A percentile compares a stretch with the other conserved stretches of the same genome.
Evolutionary conservation across 768 basidiomycete genomes (phyloP).

Genomic region (Austroboletus festivus): DNA sequence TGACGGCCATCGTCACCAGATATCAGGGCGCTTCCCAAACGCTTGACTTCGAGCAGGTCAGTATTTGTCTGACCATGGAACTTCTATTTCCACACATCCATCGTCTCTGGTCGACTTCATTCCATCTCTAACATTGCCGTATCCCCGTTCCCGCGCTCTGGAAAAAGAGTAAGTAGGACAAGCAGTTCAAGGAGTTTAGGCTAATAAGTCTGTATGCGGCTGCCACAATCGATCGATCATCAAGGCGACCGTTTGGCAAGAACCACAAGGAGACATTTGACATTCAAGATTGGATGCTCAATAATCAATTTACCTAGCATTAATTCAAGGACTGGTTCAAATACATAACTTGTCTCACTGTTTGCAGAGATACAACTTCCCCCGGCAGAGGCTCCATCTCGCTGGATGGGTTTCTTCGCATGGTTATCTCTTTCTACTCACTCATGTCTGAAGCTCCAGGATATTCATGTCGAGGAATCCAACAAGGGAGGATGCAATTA

Average conservation of each 20-base stretch:
- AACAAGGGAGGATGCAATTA: no score
- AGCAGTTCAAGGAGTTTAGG: not conserved
- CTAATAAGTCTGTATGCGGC: conserved; percentile 1
- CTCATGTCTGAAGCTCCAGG: conserved; percentile 5
- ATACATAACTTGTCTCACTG: conserved; percentile 1
- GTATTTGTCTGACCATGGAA: not conserved
- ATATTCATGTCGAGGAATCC: conserved; percentile 6
- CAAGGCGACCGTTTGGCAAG: no score
- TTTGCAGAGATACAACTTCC: not conserved
- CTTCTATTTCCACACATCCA: not conserved
- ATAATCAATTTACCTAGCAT: not conserved
- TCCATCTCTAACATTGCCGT: conserved; percentile 1
- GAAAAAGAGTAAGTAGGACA: no score
- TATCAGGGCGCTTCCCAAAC: not conserved
- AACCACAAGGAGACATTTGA: not conserved
- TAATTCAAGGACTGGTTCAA: conserved; percentile 7
- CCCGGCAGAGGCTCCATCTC: not conserved
- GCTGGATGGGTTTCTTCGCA: conserved; percentile 5
- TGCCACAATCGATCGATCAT: not conserved
- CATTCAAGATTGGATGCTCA: not conserved
- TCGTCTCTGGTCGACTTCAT: conserved; percentile 10
- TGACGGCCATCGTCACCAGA: conserved; percentile 5
- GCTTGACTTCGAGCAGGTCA: not conserved
- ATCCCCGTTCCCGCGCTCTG: conserved; percentile 4
- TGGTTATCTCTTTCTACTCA: conserved; percentile 1